Evolutionary conservation across 352 stramenopile genomes (phyloP).

Genomic region (Globisporangium spinosum): DNA sequence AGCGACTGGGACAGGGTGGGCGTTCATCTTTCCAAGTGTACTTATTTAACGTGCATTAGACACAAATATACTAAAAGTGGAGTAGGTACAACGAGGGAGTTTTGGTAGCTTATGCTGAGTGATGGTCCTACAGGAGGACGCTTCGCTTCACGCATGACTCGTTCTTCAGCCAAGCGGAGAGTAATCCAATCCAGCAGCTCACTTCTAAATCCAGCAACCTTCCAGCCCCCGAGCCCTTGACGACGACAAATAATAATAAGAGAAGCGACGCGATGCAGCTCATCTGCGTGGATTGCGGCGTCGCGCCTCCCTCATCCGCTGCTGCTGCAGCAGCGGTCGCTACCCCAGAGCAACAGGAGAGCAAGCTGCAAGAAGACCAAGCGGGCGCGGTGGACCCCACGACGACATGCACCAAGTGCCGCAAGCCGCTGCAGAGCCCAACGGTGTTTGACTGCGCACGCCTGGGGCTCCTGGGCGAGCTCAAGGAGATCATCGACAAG

Average conservation of each 20-base stretch:
- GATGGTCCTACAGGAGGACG: background rate
- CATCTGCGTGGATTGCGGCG: constrained; percentile 34
- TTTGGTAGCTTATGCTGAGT: background rate
- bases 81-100: background rate
- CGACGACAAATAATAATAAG: background rate
- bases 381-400: background rate
- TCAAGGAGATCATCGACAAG: constrained; percentile 42
- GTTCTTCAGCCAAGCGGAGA: background rate
- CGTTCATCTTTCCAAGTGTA: background rate
- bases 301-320: constrained; percentile 5
- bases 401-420: constrained; percentile 40
- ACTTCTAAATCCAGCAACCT: background rate
- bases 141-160: background rate
- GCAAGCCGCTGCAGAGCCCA: constrained; percentile 26
- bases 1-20: too few species aligned
- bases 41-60: background rate
- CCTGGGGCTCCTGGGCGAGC: constrained; percentile 50
- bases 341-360: background rate
- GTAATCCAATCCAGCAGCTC: background rate
- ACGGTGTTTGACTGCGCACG: constrained; percentile 64
- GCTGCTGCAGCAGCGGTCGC: background rate
- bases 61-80: background rate
- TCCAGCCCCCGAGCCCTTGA: background rate
- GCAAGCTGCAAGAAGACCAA: background rate
- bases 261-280: constrained; percentile 18